phyloP scores from a whole-genome alignment of 345 rosid species.

The Dipteronia dyeriana region DNA sequence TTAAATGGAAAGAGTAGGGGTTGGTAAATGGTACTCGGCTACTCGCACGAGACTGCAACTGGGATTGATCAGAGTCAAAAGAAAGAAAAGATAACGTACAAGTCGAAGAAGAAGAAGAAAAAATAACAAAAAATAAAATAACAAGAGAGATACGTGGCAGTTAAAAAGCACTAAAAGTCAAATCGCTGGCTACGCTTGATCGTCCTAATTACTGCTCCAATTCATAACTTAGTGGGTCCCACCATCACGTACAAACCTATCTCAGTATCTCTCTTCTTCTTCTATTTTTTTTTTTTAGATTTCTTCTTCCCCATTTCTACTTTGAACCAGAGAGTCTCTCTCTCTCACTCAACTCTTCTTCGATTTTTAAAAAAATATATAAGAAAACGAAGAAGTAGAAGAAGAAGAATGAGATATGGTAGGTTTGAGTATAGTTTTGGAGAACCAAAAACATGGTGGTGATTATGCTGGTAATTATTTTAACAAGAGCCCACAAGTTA shows the following conservation, averaged over 20 bases:
- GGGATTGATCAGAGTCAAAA: background rate
- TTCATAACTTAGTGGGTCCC: conserved; percentile 35
- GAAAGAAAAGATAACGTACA: too few species aligned
- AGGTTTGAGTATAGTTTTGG: conserved; percentile 80
- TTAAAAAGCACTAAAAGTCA: conserved; percentile 52
- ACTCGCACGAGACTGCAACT: background rate
- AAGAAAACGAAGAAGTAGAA: background rate
- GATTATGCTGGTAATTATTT: background rate
- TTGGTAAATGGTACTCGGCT: background rate
- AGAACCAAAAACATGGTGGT: conserved; percentile 33
- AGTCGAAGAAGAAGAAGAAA: background rate
- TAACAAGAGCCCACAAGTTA: conserved; percentile 47
- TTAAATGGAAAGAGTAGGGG: too few species aligned
- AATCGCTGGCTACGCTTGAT: conserved; percentile 43
- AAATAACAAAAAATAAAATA: background rate
- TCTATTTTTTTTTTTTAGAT: conserved; percentile 28
- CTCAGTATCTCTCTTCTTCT: background rate
- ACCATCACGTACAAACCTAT: conserved; percentile 11
- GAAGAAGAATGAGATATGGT: conserved; percentile 52
- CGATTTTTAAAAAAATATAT: too few species aligned
- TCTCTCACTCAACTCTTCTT: too few species aligned
- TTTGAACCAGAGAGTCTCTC: background rate
- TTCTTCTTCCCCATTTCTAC: background rate
- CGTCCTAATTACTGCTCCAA: conserved; percentile 47
- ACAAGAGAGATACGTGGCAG: conserved; percentile 61